phyloP scores from a whole-genome alignment of 2,329 filamentous ascomycete genomes.

The Sporothrix brunneoviolacea region DNA sequence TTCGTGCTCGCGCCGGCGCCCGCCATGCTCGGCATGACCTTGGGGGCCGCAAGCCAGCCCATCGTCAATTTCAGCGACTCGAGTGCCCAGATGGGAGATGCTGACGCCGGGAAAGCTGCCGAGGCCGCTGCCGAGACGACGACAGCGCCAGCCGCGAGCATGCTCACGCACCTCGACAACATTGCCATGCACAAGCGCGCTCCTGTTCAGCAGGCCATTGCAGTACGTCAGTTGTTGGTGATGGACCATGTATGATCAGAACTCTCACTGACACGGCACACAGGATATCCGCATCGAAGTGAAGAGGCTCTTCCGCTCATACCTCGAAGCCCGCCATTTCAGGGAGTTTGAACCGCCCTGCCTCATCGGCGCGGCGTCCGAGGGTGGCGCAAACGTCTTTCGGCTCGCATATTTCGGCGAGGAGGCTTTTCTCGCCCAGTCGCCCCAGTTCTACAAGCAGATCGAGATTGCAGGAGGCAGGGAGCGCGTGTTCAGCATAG shows the following conservation, averaged over 20 bases:
- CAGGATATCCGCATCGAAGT: constrained; percentile 39
- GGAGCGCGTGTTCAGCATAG: constrained; percentile 71
- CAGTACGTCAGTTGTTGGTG: too few species aligned
- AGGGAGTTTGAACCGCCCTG: constrained; percentile 84
- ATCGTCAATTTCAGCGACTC: constrained; percentile 56
- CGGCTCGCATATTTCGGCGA: constrained; percentile 82
- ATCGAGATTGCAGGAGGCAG: constrained; percentile 74
- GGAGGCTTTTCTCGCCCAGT: constrained; percentile 72
- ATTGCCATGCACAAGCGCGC: constrained; percentile 87
- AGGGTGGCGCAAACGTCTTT: constrained; percentile 91
- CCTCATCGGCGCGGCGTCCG: constrained; percentile 80
- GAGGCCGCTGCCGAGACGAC: constrained; percentile 17
- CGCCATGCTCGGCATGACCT: constrained; percentile 48
- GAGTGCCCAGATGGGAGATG: too few species aligned
- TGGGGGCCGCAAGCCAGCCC: constrained; percentile 48
- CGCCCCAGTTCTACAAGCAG: constrained; percentile 83
- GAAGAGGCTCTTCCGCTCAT: constrained; percentile 41
- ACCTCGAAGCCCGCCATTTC: constrained; percentile 68
- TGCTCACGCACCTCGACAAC: constrained; percentile 85
- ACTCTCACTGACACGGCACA: too few species aligned
- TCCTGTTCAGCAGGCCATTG: constrained; percentile 82
- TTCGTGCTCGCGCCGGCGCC: constrained; percentile 66
- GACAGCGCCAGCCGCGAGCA: constrained; percentile 36
- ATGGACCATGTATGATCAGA: too few species aligned
- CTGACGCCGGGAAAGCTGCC: constrained; percentile 22